Evolutionary conservation across 495 filamentous ascomycete genomes (phyloP).

Genomic region (Daldinia grandis): DNA sequence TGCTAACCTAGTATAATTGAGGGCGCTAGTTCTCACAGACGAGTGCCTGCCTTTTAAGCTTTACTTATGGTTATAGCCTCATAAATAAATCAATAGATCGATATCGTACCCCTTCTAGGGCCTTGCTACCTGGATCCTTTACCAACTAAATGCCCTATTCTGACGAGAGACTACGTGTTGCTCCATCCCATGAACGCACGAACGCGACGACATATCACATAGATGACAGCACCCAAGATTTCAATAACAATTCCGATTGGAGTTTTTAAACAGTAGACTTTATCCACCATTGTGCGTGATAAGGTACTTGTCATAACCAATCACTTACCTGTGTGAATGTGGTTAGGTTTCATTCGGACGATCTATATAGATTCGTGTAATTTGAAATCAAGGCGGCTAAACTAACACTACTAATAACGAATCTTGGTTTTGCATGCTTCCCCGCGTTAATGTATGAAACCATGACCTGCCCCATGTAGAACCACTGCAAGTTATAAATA

Average conservation of each 20-base stretch:
- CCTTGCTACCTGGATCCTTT: neutral
- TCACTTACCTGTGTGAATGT: neutral
- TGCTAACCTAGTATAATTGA: too few relatives aligned
- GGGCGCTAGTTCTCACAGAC: too few relatives aligned
- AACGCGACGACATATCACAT: neutral
- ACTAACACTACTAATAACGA: constrained; percentile 23
- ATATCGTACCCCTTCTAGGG: neutral
- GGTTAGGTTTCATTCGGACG: constrained; percentile 42
- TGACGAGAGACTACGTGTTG: too few relatives aligned
- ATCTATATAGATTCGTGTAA: constrained; percentile 35
- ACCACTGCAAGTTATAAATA: constrained; percentile 3
- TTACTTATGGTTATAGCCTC: too few relatives aligned
- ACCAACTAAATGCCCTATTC: neutral
- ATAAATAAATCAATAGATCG: too few relatives aligned
- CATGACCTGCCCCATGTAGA: constrained; percentile 1
- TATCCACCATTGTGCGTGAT: neutral
- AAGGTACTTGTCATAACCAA: neutral
- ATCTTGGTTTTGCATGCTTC: constrained; percentile 30
- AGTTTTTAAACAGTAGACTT: neutral
- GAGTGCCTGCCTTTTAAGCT: too few relatives aligned
- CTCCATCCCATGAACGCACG: neutral
- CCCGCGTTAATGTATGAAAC: constrained; percentile 35
- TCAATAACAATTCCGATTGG: neutral
- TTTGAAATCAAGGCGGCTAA: constrained; percentile 43
- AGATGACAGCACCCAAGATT: neutral